Conservation (phyloP, 31 red algal genomes). For the Bonnemaisonia californica region DNA sequence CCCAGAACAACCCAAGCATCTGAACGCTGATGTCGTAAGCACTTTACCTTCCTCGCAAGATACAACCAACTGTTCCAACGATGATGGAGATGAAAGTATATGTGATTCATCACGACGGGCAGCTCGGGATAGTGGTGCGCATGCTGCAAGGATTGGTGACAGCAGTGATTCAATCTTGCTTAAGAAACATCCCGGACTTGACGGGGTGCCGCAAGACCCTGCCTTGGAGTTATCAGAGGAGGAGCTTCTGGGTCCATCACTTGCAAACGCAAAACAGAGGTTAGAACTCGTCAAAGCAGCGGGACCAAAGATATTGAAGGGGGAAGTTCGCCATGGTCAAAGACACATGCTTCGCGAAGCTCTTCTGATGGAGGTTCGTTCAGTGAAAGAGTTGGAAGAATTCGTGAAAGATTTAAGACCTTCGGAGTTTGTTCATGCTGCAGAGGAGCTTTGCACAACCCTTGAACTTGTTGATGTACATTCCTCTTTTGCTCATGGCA, state of each 20-base stretch:
- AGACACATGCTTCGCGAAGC: slow-evolving; percentile 42
- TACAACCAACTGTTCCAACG: not conserved
- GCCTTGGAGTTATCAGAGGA: slow-evolving; percentile 16
- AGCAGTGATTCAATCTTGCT: not conserved
- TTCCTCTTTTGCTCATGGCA: slow-evolving; percentile 13
- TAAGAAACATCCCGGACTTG: not conserved
- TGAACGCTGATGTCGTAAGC: not conserved
- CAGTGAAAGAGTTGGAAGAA: not conserved
- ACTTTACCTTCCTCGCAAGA: not conserved
- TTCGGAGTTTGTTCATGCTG: slow-evolving; percentile 31
- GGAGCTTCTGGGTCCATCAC: slow-evolving; percentile 4
- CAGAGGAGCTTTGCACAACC: slow-evolving; percentile 28
- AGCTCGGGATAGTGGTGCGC: not conserved
- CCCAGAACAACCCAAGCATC: too few species aligned
- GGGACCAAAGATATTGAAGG: slow-evolving; percentile 42
- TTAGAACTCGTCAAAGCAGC: slow-evolving; percentile 24
- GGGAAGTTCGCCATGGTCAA: slow-evolving; percentile 40
- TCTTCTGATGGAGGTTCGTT: slow-evolving; percentile 33
- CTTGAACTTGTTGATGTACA: slow-evolving; percentile 39
- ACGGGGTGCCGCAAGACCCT: slow-evolving; percentile 4
- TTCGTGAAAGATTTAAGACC: not conserved
- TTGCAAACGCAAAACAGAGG: slow-evolving; percentile 12
- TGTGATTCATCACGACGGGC: not conserved
- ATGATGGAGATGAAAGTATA: not conserved
- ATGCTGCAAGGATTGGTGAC: not conserved